Evolutionary conservation across 257 asterid species (phyloP), one percentile per base, ranked within the genome.

Genomic region (Nicotiana paniculata): DNA sequence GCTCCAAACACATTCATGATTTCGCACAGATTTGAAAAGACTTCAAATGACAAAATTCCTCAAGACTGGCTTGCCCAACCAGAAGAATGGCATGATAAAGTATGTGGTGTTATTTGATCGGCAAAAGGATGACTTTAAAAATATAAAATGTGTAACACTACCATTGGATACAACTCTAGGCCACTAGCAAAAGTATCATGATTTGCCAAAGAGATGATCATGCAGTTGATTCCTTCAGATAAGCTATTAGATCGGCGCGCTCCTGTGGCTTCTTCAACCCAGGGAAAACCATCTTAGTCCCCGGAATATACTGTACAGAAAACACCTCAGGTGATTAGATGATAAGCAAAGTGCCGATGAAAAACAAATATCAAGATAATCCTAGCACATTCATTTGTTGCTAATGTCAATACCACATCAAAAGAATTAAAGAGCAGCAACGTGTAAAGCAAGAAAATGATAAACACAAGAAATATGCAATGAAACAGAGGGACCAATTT

Each of bases 211-310:
- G 12, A 12, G 33, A 28, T 77, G 61, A 83, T 93, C 88, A 94
- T 57, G 93, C 89, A 62, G 98, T 92, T 65, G 98, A 87, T 67
- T 83, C 90, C 92, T 92, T 95, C 67, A 95, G 97, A 86, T 90
- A 95, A 8, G 97, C 90, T 83, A 95, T 92, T 30, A 95, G 96
- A 90, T 95, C 98, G 0, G 97, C 92, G 6, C 98, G 96, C 0
- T 95, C 99, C 86, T 92, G 92, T 63, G 98, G 99, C 86, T 95
- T 95, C 95, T 95, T 95, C 92, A 95, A 85, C 35, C 99, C 99
- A 43, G 99, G 99, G 89, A 95, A 95, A 28, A 95, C 99, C 99
- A 95, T 95, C 90, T 95, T 95, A 0, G 99, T 93, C 81, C 97
- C 98, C 63, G 98, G 98, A 48, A 95, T 95, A 82, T 95, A 95